Percentiles rank a stretch among this genome's conserved stretches.
Conservation (phyloP, 495 filamentous ascomycete genomes). For the Penicillium bialowiezense region DNA sequence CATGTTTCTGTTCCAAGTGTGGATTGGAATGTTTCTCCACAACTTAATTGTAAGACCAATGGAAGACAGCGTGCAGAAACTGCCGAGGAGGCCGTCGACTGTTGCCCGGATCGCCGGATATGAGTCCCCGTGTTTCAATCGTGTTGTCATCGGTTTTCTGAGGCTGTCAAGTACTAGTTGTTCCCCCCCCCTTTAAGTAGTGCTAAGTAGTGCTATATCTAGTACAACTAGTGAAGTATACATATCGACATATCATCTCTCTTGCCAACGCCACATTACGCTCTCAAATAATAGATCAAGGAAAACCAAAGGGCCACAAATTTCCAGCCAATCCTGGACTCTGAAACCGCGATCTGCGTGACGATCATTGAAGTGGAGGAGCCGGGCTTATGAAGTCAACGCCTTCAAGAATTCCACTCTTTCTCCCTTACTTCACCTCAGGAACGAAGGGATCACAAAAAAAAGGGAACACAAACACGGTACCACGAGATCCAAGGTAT, state of each 20-base stretch:
- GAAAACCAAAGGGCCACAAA: constrained; percentile 10
- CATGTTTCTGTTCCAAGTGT: background rate
- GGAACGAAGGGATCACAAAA: constrained; percentile 21
- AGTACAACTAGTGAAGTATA: no score
- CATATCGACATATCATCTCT: no score
- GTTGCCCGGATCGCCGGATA: constrained; percentile 28
- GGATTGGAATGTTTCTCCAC: constrained; percentile 4
- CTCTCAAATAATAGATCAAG: background rate
- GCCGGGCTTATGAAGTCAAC: constrained; percentile 29
- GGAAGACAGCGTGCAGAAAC: background rate
- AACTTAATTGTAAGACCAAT: background rate
- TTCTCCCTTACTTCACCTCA: constrained; percentile 18
- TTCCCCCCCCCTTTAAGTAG: background rate
- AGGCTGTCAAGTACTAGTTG: background rate
- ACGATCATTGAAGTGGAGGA: constrained; percentile 24
- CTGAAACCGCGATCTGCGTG: constrained; percentile 19
- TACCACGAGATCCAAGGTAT: constrained; percentile 5
- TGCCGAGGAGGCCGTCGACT: background rate
- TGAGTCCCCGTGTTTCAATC: constrained; percentile 12
- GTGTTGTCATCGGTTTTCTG: constrained; percentile 24
- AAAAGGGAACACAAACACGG: constrained; percentile 11
- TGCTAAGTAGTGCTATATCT: no score
- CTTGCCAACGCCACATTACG: constrained; percentile 3
- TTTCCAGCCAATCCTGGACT: constrained; percentile 16
- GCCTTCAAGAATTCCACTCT: constrained; percentile 20